Percentiles rank a stretch among this genome's conserved stretches.
Conservation (phyloP, 1,139 yeast genomes). For the Candida sp. region DNA sequence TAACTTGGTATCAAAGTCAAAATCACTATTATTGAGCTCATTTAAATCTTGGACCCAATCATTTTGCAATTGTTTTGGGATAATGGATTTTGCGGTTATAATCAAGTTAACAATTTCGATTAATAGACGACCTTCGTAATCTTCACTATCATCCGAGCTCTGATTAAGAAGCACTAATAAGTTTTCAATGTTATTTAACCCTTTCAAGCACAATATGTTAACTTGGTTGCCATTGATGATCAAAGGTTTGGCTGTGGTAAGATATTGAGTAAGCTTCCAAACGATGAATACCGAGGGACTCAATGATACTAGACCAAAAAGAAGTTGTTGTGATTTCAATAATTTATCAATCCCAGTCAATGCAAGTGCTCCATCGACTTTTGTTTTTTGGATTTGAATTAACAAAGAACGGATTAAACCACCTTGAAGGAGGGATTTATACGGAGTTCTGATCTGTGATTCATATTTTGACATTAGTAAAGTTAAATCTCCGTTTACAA, state of each 20-base stretch:
- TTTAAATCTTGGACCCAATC: slow-evolving; percentile 59
- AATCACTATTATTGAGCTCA: slow-evolving; percentile 39
- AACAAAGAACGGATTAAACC: slow-evolving; percentile 70
- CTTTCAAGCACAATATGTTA: slow-evolving; percentile 43
- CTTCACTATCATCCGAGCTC: slow-evolving; percentile 27
- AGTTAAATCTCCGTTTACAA: slow-evolving; percentile 72
- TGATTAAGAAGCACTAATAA: slow-evolving; percentile 46
- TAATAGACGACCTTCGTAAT: slow-evolving; percentile 49
- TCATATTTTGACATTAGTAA: slow-evolving; percentile 81
- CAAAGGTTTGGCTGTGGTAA: slow-evolving; percentile 33
- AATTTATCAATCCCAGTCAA: slow-evolving; percentile 87
- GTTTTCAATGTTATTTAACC: slow-evolving; percentile 58
- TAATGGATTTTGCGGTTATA: slow-evolving; percentile 39
- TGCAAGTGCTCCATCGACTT: slow-evolving; percentile 92
- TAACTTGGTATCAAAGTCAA: slow-evolving; percentile 28
- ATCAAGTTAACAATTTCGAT: slow-evolving; percentile 57
- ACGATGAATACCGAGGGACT: slow-evolving; percentile 73
- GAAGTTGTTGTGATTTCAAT: slow-evolving; percentile 86
- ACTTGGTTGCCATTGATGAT: slow-evolving; percentile 36
- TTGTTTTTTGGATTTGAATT: slow-evolving; percentile 91
- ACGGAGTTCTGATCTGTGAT: slow-evolving; percentile 65
- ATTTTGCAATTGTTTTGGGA: slow-evolving; percentile 42
- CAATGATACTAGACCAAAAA: slow-evolving; percentile 87
- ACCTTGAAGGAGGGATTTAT: slow-evolving; percentile 63
- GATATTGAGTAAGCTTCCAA: slow-evolving; percentile 31